Evolutionary conservation across 2,329 filamentous ascomycete species (phyloP).

Genomic region (Zymoseptoria passerinii): DNA sequence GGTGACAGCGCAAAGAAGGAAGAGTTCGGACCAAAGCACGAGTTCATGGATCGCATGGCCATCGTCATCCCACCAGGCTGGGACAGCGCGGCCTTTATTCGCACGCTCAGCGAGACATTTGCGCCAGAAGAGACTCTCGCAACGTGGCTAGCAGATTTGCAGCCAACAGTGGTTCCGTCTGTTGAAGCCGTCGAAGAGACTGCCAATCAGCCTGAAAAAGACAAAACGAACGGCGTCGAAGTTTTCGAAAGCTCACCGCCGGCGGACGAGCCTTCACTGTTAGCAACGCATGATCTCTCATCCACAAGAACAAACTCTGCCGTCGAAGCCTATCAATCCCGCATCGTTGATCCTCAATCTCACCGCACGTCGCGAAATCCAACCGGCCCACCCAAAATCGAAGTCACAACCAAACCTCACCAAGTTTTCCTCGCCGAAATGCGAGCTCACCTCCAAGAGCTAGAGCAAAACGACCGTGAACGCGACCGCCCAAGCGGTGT

Average conservation of each 20-base stretch:
- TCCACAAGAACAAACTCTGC: conserved; percentile 21
- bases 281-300: conserved; percentile 9
- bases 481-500: conserved; percentile 32
- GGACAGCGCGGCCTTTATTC: conserved; percentile 98
- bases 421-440: conserved; percentile 30
- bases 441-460: conserved; percentile 56
- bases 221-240: conserved; percentile 20
- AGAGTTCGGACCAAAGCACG: conserved; percentile 59
- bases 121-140: conserved; percentile 80
- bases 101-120: conserved; percentile 82
- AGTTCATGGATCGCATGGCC: conserved; percentile 59
- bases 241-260: conserved; percentile 23
- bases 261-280: conserved; percentile 15
- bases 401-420: conserved; percentile 27
- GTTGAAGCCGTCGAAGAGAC: conserved; percentile 16
- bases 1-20: conserved; percentile 19
- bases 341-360: conserved; percentile 27
- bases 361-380: conserved; percentile 15
- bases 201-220: conserved; percentile 15
- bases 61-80: conserved; percentile 92
- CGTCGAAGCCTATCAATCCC: conserved; percentile 23
- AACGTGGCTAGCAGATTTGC: conserved; percentile 52
- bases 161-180: conserved; percentile 49
- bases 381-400: conserved; percentile 24
- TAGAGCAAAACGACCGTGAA: conserved; percentile 59